These are phyloP conservation scores for Kandelia obovata DNA, from an alignment of 345 rosid genomes.

Conservation along the genomic window DNA sequence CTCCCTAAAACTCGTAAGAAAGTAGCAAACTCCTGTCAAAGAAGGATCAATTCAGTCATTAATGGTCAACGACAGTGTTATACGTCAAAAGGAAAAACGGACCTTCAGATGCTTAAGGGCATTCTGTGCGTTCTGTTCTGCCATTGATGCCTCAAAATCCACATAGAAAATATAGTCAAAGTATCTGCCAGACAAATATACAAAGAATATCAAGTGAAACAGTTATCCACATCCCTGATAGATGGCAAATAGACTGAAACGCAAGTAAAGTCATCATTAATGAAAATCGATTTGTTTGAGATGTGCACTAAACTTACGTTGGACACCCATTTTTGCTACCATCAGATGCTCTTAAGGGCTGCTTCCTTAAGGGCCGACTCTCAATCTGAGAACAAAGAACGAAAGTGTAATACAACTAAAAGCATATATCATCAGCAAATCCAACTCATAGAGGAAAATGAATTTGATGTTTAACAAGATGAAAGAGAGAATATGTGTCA, in stretches of 20 bases:
- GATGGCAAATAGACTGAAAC: background rate
- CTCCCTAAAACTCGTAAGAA: conserved; percentile 95
- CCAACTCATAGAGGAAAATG: background rate
- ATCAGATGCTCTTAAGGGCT: conserved; percentile 60
- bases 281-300: background rate
- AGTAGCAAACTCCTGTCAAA: conserved; percentile 82
- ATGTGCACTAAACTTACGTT: conserved; percentile 37
- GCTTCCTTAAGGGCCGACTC: conserved; percentile 86
- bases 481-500: background rate
- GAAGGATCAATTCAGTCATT: conserved; percentile 7
- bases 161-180: conserved; percentile 92
- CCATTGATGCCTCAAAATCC: conserved; percentile 98
- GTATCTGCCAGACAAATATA: conserved; percentile 40
- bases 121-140: conserved; percentile 83
- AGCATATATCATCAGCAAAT: conserved; percentile 4
- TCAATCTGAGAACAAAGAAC: conserved; percentile 58
- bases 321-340: conserved; percentile 40
- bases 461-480: background rate
- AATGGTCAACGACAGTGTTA: background rate
- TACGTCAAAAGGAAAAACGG: conserved; percentile 3
- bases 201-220: conserved; percentile 1
- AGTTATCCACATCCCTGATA: background rate
- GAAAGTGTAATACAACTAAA: background rate
- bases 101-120: conserved; percentile 86
- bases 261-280: background rate